These are phyloP conservation scores for Coniochaeta ligniaria DNA, from an alignment of 2,329 filamentous ascomycete genomes.

Conservation along the genomic window DNA sequence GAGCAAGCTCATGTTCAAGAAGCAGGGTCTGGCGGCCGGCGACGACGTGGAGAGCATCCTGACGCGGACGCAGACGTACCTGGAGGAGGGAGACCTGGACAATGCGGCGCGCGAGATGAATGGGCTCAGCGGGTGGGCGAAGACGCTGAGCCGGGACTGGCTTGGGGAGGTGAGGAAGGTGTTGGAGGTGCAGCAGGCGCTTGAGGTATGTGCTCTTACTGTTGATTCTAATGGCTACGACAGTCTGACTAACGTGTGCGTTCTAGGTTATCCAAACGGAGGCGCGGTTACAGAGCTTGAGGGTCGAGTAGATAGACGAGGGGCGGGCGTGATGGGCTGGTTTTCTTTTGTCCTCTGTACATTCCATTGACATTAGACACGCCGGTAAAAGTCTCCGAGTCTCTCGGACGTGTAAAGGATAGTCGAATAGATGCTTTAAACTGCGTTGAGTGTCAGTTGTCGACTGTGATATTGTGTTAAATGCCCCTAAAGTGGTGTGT, in stretches of 20 bases:
- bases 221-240: not conserved
- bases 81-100: conserved; percentile 92
- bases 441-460: too few relatives aligned
- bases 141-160: conserved; percentile 92
- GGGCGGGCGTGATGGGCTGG: not conserved
- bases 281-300: conserved; percentile 79
- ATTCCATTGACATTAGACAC: conserved; percentile 4
- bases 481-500: too few relatives aligned
- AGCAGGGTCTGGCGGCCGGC: conserved; percentile 75
- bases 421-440: not conserved
- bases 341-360: conserved; percentile 10
- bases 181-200: conserved; percentile 88
- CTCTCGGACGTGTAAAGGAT: not conserved
- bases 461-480: too few relatives aligned
- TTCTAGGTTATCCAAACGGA: conserved; percentile 83
- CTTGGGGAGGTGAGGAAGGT: conserved; percentile 83
- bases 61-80: conserved; percentile 76
- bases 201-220: conserved; percentile 64
- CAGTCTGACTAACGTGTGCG: conserved; percentile 15
- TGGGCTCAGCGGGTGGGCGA: conserved; percentile 84
- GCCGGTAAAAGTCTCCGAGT: not conserved
- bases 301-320: conserved; percentile 56
- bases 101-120: conserved; percentile 94
- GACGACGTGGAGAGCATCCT: conserved; percentile 92
- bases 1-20: conserved; percentile 94